phyloP scores from a whole-genome alignment of 176 grass and related monocot species.

The Avena insularis region DNA sequence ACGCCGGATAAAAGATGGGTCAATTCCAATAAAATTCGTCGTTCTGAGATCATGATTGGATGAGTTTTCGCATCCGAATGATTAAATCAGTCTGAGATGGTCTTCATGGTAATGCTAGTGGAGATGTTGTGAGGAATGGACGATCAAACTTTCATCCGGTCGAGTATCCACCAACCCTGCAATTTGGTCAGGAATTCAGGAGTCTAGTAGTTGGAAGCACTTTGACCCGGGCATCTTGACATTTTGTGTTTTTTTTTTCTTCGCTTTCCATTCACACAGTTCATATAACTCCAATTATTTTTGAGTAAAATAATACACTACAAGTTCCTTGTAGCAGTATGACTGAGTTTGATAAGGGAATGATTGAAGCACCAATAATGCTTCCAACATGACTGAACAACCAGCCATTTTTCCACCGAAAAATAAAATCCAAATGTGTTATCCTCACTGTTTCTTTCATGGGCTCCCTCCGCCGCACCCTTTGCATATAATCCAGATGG shows the following conservation, averaged over 20 bases:
- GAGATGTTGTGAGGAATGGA: background rate
- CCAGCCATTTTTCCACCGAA: background rate
- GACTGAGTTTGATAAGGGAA: too few relatives aligned
- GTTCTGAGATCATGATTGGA: too few relatives aligned
- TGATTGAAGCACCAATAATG: constrained; percentile 11
- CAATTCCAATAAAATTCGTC: too few relatives aligned
- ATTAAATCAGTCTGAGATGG: too few relatives aligned
- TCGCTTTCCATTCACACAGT: background rate
- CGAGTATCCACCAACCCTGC: constrained; percentile 35
- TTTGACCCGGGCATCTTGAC: constrained; percentile 3
- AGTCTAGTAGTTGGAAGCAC: constrained; percentile 16
- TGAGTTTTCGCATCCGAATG: too few relatives aligned
- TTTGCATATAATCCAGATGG: constrained; percentile 10
- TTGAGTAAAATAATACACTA: background rate
- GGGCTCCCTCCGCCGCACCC: constrained; percentile 10
- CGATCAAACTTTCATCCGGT: constrained; percentile 26
- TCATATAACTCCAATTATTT: background rate
- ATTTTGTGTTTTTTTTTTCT: background rate
- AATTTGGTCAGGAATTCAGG: constrained; percentile 39
- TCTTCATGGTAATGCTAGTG: too few relatives aligned
- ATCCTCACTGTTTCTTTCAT: background rate
- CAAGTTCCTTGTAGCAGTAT: background rate
- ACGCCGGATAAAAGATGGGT: too few relatives aligned
- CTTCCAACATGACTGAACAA: background rate
- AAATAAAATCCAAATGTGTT: constrained; percentile 26